phyloP scores from a whole-genome alignment of 2,329 filamentous ascomycete genomes.

The Neurospora sp. region DNA sequence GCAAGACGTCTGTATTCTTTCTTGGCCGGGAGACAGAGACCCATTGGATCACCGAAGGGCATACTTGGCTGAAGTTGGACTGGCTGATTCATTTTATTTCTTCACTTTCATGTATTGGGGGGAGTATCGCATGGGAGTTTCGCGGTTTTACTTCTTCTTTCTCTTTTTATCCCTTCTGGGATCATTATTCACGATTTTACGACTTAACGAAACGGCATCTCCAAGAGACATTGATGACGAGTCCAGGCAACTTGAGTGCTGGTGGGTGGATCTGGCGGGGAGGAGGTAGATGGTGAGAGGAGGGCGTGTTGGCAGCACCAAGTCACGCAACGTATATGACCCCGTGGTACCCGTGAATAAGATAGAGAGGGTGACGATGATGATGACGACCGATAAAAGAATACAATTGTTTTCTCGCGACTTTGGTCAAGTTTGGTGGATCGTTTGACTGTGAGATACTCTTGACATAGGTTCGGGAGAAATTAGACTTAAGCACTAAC shows the following conservation, averaged over 20 bases:
- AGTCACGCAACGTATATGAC: not conserved
- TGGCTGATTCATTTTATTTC: not conserved
- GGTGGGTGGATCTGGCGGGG: not conserved
- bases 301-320: not conserved
- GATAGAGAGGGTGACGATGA: not conserved
- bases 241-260: not conserved
- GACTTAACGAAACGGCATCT: not conserved
- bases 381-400: not conserved
- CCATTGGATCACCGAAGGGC: not conserved
- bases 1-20: not conserved
- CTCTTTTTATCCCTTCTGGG: not conserved
- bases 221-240: not conserved
- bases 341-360: not conserved
- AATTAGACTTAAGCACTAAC: not conserved
- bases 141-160: not conserved
- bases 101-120: not conserved
- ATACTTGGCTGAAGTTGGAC: not conserved
- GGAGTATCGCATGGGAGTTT: not conserved
- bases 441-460: not conserved
- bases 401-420: not conserved
- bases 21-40: not conserved
- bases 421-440: not conserved
- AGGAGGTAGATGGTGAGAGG: not conserved
- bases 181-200: not conserved
- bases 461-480: too few relatives aligned